Conservation (phyloP, 2,329 filamentous ascomycete species). For the Nemania sp. region DNA sequence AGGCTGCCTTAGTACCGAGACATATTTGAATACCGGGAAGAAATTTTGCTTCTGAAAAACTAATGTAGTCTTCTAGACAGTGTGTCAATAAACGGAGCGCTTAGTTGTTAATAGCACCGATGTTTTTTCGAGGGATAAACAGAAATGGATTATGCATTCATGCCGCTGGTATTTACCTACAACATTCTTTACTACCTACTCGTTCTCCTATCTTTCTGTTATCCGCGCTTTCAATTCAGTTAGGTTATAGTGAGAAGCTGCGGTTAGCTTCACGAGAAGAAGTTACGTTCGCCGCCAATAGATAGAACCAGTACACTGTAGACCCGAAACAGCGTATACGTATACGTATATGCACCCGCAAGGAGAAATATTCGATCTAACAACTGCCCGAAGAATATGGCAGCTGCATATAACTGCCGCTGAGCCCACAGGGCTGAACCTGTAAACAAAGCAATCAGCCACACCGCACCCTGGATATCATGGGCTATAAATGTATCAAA, state of each 20-base stretch:
- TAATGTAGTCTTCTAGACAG: background rate
- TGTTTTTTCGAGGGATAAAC: background rate
- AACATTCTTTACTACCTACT: background rate
- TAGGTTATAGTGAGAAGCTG: background rate
- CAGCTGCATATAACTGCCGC: background rate
- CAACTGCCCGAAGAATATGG: background rate
- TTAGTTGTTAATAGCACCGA: background rate
- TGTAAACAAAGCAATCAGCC: constrained; percentile 4
- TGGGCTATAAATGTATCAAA: too few relatives aligned
- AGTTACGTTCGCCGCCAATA: background rate
- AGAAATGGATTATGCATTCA: background rate
- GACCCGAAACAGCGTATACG: constrained; percentile 3
- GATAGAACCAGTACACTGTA: background rate
- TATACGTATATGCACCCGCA: background rate
- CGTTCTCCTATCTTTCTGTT: background rate
- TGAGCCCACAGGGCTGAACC: constrained; percentile 16
- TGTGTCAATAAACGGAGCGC: too few relatives aligned
- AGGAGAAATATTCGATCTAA: background rate
- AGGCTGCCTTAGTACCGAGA: too few relatives aligned
- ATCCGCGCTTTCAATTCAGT: too few relatives aligned
- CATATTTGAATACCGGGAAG: too few relatives aligned
- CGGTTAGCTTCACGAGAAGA: background rate
- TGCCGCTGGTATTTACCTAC: background rate
- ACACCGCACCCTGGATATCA: background rate
- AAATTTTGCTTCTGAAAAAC: too few relatives aligned